Evolutionary conservation across 1,284 basidiomycete species (phyloP).

Genomic region (Pseudomicrostroma phylloplanum): DNA sequence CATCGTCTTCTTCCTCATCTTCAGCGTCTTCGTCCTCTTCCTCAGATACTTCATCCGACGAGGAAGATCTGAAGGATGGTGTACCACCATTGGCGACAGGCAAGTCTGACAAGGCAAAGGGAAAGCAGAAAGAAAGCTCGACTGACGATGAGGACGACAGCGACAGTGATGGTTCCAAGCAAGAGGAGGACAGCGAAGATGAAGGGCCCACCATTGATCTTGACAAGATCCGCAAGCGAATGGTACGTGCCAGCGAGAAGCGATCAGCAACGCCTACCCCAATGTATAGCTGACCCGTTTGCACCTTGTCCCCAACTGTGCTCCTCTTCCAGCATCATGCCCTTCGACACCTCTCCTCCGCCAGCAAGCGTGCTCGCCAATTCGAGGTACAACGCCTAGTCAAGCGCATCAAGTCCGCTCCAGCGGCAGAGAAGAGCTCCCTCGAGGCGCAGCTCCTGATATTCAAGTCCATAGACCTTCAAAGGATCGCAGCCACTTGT

Average conservation of each 20-base stretch:
- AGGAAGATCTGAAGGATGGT: no score
- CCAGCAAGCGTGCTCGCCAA: slow-evolving; percentile 71
- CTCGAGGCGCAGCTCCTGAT: slow-evolving; percentile 65
- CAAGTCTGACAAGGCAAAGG: not conserved
- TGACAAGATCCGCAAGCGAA: slow-evolving; percentile 12
- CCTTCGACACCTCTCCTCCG: slow-evolving; percentile 63
- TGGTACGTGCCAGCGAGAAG: slow-evolving; percentile 7
- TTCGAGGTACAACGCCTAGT: slow-evolving; percentile 77
- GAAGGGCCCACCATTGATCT: slow-evolving; percentile 2
- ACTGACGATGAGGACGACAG: not conserved
- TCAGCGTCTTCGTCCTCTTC: no score
- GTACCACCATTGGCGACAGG: not conserved
- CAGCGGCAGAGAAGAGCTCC: slow-evolving; percentile 53
- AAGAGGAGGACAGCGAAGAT: slow-evolving; percentile 1
- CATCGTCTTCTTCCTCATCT: no score
- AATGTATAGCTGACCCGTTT: not conserved
- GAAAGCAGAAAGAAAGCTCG: not conserved
- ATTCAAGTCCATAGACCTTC: slow-evolving; percentile 58
- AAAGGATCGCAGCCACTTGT: slow-evolving; percentile 23
- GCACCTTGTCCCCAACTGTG: slow-evolving; percentile 8
- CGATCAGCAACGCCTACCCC: not conserved
- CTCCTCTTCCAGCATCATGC: slow-evolving; percentile 61
- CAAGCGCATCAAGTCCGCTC: slow-evolving; percentile 64
- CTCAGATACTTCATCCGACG: no score
- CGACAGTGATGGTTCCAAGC: not conserved